Evolutionary conservation across 257 asterid species (phyloP).

Genomic region (Anisodus tanguticus): DNA sequence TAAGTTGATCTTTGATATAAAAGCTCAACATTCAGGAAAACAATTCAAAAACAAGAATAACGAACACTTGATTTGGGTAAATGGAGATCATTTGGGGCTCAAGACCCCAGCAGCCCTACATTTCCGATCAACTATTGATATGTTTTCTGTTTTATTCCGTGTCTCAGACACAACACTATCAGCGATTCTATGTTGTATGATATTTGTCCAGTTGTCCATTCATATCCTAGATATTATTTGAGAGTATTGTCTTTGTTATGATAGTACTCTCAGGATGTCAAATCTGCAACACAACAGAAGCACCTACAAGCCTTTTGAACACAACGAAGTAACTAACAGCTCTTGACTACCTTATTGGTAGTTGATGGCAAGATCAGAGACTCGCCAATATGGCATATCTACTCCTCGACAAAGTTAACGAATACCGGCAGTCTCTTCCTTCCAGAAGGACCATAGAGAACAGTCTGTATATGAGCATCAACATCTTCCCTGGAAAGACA

Average conservation of each 20-base stretch:
- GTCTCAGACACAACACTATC: neutral
- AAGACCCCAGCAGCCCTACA: neutral
- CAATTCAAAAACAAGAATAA: constrained; percentile 15
- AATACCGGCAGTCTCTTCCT: constrained; percentile 61
- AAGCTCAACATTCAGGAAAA: neutral
- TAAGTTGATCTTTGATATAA: neutral
- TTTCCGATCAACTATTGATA: neutral
- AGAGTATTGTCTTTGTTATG: constrained; percentile 13
- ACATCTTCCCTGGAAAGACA: constrained; percentile 50
- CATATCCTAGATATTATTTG: constrained; percentile 18
- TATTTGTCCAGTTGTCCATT: neutral
- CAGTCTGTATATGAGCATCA: constrained; percentile 45
- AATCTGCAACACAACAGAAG: constrained; percentile 15
- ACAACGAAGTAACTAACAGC: neutral
- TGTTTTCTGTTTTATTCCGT: neutral
- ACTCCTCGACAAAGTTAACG: constrained; percentile 47
- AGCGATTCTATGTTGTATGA: neutral
- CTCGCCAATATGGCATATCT: constrained; percentile 24
- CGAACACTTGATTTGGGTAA: neutral
- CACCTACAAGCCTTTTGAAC: constrained; percentile 18
- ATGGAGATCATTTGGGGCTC: neutral
- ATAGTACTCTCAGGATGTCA: neutral
- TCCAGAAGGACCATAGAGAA: constrained; percentile 50
- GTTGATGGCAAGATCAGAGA: constrained; percentile 14
- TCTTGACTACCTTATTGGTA: constrained; percentile 25